Base-by-base conservation (phyloP, 164 flowering plant species). In the Vitis labrusca region DNA sequence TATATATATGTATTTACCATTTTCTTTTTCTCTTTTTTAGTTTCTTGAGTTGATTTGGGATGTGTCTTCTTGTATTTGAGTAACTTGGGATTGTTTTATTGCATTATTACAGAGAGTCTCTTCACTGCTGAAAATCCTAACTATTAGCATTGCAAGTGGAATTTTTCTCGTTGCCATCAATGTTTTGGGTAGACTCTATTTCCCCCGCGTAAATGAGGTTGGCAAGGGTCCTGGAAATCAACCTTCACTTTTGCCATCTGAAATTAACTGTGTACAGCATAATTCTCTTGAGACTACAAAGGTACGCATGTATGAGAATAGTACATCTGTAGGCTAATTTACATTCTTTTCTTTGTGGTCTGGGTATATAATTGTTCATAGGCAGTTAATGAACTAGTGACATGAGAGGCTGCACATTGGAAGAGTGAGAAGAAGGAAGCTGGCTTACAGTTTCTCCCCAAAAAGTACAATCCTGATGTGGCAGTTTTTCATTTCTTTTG, bases 141-240 rank as follows among this genome's bases (percentile, higher is more conserved):
- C 84, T 13, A 48, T 79, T 10, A 69, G 80, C 51, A 16, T 92
- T 71, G 89, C 82, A 3, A 76, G 84, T 79, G 97, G 90, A 69
- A 30, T 87, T 70, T 66, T 91, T 65, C 77, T 90, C 13, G 63
- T 87, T 23, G 55, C 85, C 11, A 37, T 90, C 16, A 71, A 83
- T 66, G 75, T 82, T 69, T 11, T 88, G 11, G 69, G 84, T 66
- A 86, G 80, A 72, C 59, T 88, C 67, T 73, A 61, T 73, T 27
- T 80, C 61, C 86, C 89, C 64, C 73, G 53, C 65, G 66, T 77
- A 3, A 63, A 52, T 63, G 79, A 67, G 63, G 73, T 70, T 65
- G 70, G 78, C 68, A 78, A 62, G 58, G 44, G 71, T 71, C 55
- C 29, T 11, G 66, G 71, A 52, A 75, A 67, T 52, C 61, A 59